These are phyloP conservation scores for Euphorbia corollata DNA, from an alignment of 441 rosid species.

Conservation along the genomic window DNA sequence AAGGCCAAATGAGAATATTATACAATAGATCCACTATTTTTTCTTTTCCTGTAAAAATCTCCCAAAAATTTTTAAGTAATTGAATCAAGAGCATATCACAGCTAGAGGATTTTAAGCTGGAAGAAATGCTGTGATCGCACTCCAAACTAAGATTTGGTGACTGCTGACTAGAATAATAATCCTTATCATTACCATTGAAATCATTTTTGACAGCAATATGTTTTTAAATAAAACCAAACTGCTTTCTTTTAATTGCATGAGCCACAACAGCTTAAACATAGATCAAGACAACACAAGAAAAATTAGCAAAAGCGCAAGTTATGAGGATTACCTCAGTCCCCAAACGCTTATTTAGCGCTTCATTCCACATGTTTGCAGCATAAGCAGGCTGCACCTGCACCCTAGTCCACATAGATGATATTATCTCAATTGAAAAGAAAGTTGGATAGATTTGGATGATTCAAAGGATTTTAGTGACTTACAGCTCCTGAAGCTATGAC, in stretches of 20 bases:
- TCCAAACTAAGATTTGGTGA: too few relatives aligned
- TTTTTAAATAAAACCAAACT: too few relatives aligned
- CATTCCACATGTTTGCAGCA: constrained; percentile 99
- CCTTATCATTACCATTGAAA: too few relatives aligned
- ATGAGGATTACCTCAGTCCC: constrained; percentile 63
- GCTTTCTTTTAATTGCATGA: not conserved
- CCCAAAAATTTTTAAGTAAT: too few relatives aligned
- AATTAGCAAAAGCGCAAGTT: not conserved
- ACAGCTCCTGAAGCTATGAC: constrained; percentile 70
- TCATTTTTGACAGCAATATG: too few relatives aligned
- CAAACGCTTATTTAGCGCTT: constrained; percentile 83
- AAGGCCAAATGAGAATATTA: too few relatives aligned
- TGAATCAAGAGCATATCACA: too few relatives aligned
- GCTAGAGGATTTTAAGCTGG: too few relatives aligned
- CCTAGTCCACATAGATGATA: constrained; percentile 92
- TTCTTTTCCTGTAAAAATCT: too few relatives aligned
- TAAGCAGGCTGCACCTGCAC: constrained; percentile 94
- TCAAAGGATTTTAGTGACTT: constrained; percentile 20
- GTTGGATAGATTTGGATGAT: not conserved
- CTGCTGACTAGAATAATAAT: too few relatives aligned
- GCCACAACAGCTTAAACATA: not conserved
- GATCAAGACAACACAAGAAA: not conserved
- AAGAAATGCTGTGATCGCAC: too few relatives aligned
- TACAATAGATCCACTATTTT: too few relatives aligned
- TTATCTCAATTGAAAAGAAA: not conserved